A percentile compares a stretch with the other conserved stretches of the same genome.
Conservation (phyloP, 306 rosid genomes). For the Urtica urens region DNA sequence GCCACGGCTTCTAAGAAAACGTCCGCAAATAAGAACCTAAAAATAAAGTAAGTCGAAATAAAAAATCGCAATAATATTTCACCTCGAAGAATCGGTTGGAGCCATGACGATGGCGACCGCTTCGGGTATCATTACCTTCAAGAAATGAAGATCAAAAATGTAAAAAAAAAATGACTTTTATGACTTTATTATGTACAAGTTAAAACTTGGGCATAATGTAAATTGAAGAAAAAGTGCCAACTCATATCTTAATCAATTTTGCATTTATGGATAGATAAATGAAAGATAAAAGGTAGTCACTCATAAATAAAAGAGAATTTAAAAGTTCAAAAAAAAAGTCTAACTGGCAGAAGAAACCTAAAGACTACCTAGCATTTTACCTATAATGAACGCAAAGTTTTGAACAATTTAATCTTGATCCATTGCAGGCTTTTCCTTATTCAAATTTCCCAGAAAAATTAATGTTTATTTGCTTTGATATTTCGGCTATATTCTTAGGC, state of each 20-base stretch:
- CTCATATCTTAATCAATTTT: too few relatives aligned
- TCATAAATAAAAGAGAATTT: not conserved
- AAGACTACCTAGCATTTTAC: not conserved
- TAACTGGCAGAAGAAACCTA: conserved; percentile 3
- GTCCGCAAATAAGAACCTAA: not conserved
- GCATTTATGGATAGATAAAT: not conserved
- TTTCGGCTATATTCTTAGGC: not conserved
- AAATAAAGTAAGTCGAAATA: not conserved
- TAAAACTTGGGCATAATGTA: too few relatives aligned
- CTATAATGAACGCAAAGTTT: not conserved
- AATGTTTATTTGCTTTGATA: not conserved
- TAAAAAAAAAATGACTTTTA: too few relatives aligned
- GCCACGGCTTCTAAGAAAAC: conserved; percentile 42
- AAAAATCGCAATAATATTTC: not conserved
- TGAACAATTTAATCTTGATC: not conserved
- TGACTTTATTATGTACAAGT: too few relatives aligned
- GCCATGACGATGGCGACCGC: conserved; percentile 83
- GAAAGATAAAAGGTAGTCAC: not conserved
- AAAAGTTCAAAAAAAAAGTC: not conserved
- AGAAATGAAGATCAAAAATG: conserved; percentile 5
- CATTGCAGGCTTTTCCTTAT: not conserved
- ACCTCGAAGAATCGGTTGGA: conserved; percentile 65
- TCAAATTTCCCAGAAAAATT: not conserved
- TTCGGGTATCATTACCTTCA: conserved; percentile 76
- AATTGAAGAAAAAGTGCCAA: too few relatives aligned